Evolutionary conservation across 257 asterid species (phyloP).

Genomic region (Penstemon barbatus): DNA sequence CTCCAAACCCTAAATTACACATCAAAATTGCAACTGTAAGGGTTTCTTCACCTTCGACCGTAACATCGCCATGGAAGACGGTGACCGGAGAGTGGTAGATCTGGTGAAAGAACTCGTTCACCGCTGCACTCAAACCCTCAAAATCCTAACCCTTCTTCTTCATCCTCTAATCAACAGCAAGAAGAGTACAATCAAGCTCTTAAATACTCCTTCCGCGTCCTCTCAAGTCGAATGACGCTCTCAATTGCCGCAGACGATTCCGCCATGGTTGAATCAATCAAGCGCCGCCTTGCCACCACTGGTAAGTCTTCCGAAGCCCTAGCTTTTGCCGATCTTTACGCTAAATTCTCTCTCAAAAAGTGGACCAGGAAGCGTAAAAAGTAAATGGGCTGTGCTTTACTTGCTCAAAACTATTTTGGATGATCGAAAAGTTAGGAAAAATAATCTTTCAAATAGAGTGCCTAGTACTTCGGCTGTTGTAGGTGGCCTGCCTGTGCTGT

Average conservation of each 20-base stretch:
- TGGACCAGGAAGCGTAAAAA: slow-evolving; percentile 76
- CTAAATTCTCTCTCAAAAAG: slow-evolving; percentile 64
- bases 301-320: slow-evolving; percentile 98
- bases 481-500: slow-evolving; percentile 72
- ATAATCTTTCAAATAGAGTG: slow-evolving; percentile 36
- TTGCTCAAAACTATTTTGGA: slow-evolving; percentile 86
- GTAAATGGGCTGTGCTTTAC: slow-evolving; percentile 92
- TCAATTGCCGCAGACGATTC: slow-evolving; percentile 68
- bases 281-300: slow-evolving; percentile 81
- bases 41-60: too few species aligned
- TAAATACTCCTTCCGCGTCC: slow-evolving; percentile 78
- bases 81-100: slow-evolving; percentile 62
- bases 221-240: slow-evolving; percentile 87
- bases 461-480: slow-evolving; percentile 59
- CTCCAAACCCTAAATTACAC: too few species aligned
- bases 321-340: slow-evolving; percentile 72
- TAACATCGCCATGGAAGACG: slow-evolving; percentile 66
- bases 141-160: slow-evolving; percentile 47
- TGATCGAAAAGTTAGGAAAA: slow-evolving; percentile 56
- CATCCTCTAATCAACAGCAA: slow-evolving; percentile 14
- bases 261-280: slow-evolving; percentile 89
- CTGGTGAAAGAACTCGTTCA: slow-evolving; percentile 91
- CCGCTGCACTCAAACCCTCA: slow-evolving; percentile 44
- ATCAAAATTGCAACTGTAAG: too few species aligned
- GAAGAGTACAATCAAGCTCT: slow-evolving; percentile 64